Conservation (phyloP, 768 basidiomycete species). For the Trametes cingulata region DNA sequence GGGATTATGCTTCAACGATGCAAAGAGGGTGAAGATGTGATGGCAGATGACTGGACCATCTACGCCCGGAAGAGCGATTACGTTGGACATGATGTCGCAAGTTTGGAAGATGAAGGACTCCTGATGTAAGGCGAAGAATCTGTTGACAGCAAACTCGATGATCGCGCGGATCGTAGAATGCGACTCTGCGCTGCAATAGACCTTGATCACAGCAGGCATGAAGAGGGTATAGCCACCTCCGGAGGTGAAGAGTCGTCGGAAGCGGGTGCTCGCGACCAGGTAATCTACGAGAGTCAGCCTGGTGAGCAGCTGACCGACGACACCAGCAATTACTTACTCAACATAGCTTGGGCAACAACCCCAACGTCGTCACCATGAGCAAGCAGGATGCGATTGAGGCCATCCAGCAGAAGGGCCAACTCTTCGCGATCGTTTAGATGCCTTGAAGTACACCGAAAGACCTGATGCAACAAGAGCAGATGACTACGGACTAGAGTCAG, state of each 20-base stretch:
- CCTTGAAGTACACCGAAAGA: slow-evolving; percentile 71
- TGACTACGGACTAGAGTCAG: slow-evolving; percentile 67
- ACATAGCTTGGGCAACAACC: slow-evolving; percentile 73
- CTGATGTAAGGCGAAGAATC: slow-evolving; percentile 73
- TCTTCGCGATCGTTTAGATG: slow-evolving; percentile 72
- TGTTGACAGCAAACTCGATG: slow-evolving; percentile 69
- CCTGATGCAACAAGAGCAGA: slow-evolving; percentile 64
- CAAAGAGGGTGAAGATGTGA: slow-evolving; percentile 59
- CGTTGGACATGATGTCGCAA: slow-evolving; percentile 59
- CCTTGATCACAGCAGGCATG: slow-evolving; percentile 70
- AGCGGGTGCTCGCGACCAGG: slow-evolving; percentile 76
- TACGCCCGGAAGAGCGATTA: slow-evolving; percentile 49
- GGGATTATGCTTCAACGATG: slow-evolving; percentile 49
- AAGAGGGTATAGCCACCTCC: slow-evolving; percentile 74
- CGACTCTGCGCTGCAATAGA: slow-evolving; percentile 61
- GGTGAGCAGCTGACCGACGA: no score
- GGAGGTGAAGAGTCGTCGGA: slow-evolving; percentile 71
- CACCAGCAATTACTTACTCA: slow-evolving; percentile 48
- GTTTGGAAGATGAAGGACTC: slow-evolving; percentile 77
- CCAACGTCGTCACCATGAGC: slow-evolving; percentile 72
- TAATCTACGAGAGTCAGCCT: slow-evolving; percentile 29
- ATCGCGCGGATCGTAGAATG: slow-evolving; percentile 61
- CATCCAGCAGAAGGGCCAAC: slow-evolving; percentile 64
- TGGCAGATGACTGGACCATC: slow-evolving; percentile 55
- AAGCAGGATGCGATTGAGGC: slow-evolving; percentile 67